Base-by-base conservation (phyloP, 2,329 filamentous ascomycete genomes). In the Thermothelomyces thermophilus region DNA sequence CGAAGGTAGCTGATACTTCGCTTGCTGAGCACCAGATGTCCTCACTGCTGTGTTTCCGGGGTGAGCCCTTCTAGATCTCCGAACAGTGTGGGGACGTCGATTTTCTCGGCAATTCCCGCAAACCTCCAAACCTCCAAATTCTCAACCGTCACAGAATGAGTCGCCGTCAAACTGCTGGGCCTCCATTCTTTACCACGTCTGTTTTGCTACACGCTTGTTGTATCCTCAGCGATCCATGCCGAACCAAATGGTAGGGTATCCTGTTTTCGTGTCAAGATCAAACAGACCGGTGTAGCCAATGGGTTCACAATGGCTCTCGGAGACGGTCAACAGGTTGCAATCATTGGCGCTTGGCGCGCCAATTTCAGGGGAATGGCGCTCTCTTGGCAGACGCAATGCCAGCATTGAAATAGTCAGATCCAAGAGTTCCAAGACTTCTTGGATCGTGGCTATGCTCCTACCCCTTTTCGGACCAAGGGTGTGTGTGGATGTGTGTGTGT, bases 381-480 rank as follows among this genome's bases (percentile, higher is more conserved):
- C 14, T 17, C 50, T 52, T 52, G 46, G 50, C 50, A 28, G 41
- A 49, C 46, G 50, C 46, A 52, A 49, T 37, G 30, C 39, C 41
- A 24, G 31, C 22, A 16, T 20, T 19, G 41, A 14, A 22, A n/a
- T 13, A 10, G 46, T n/a, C 41, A 16, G 13, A 30, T 34, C 42
- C 35, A 41, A 48, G 45, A 37, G 24, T 47, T 26, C 43, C 53
- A 51, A 51, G 48, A 50, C 41, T 30, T 55, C n/a, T 55, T 53
- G 49, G 54, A 36, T 11, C n/a, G 55, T 51, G 55, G 55, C 55
- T 57, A 52, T 57, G 55, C 55, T 46, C 39, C 45, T 42, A 36
- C 50, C 55, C 55, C 48, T 50, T 56, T 53, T 49, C 53, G 51
- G 48, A 36, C 41, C 31, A 39, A 16, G 53, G 35, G n/a, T 30